Base-by-base conservation (phyloP, 2,329 filamentous ascomycete species). In the Chrysoporthe austroafricana region DNA sequence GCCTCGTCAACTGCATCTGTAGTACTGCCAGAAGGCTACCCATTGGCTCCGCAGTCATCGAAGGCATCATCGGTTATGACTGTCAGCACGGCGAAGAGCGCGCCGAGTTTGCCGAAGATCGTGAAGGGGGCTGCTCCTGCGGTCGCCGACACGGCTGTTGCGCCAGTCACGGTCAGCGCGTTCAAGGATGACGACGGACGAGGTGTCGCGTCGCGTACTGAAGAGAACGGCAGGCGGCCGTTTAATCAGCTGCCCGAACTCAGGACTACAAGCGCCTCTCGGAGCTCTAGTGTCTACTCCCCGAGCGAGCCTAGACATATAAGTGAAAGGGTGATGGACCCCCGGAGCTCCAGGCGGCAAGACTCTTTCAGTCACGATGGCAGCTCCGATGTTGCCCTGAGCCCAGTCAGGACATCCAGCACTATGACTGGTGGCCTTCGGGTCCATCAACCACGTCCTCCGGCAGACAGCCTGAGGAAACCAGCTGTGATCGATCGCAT, bases 401-500 rank as follows among this genome's bases (percentile, higher is more conserved):
- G 81, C 64, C 81, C 84, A 1, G 71, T 77, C 16, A 83, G 82
- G 67, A 73, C 71, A 18, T 73, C 75, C 80, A 82, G 32, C 61
- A 72, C 42, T 72, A 70, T 62, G 36, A 32, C 61, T 39, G 58
- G 66, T 46, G 58, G 63, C 3, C 59, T 69, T 16, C 57, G 57
- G 57, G 73, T 43, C 63, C 77, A 42, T 73, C 74, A 18, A 66
- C 72, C 14, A 67, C 75, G 11, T 70, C 75, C 32, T 4, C 72
- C 76, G 8, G 73, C 72, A 26, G 81, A 83, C 8, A 72, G 78
- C 48, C 74, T 79, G 70, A 76, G 83, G 75, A 77, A 81, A 69
- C 80, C 88, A 1, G 80, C 82, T 2, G 82, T 87, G 4, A 86
- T 88, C 66, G 82, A 86, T 72, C 84, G 84, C n/a, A 85, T 88